Evolutionary conservation across 1,284 basidiomycete species (phyloP).

Genomic region (Papiliotrema nemorosa): DNA sequence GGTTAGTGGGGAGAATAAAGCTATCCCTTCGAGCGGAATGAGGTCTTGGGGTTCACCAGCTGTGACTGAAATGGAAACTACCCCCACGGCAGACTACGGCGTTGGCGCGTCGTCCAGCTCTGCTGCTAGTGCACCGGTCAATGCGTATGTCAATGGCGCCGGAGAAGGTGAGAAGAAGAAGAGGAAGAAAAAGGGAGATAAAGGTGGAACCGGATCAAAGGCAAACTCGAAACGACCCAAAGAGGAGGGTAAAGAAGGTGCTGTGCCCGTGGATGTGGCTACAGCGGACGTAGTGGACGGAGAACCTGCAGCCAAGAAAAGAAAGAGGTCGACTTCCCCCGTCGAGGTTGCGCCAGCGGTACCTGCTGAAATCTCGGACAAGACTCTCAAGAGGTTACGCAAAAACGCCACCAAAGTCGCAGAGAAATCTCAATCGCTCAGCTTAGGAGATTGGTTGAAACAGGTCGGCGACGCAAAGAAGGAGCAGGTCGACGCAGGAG

Average conservation of each 20-base stretch:
- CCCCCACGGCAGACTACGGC: too few relatives aligned
- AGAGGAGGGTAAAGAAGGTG: conserved; percentile 19
- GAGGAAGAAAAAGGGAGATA: conserved; percentile 47
- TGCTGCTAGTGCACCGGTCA: too few relatives aligned
- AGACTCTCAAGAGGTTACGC: conserved; percentile 37
- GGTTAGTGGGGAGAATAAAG: conserved; percentile 33
- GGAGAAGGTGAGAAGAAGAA: conserved; percentile 29
- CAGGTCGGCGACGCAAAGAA: conserved; percentile 20
- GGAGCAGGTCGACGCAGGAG: conserved; percentile 22
- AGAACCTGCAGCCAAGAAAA: conserved; percentile 3
- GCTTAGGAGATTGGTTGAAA: neutral
- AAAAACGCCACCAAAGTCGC: conserved; percentile 38
- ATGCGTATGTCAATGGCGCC: too few relatives aligned
- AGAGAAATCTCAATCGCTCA: conserved; percentile 4
- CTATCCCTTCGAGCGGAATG: conserved; percentile 34
- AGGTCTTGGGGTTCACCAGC: conserved; percentile 44
- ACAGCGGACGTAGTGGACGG: conserved; percentile 8
- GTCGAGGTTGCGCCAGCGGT: neutral
- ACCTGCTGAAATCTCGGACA: conserved; percentile 9
- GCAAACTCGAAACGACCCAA: conserved; percentile 48
- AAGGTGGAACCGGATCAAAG: conserved; percentile 45
- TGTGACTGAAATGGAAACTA: conserved; percentile 10
- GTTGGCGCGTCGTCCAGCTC: too few relatives aligned
- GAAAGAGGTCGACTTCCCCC: neutral
- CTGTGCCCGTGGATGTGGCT: conserved; percentile 1